phyloP scores from a whole-genome alignment of 306 rosid genomes.

The Abrus precatorius region DNA sequence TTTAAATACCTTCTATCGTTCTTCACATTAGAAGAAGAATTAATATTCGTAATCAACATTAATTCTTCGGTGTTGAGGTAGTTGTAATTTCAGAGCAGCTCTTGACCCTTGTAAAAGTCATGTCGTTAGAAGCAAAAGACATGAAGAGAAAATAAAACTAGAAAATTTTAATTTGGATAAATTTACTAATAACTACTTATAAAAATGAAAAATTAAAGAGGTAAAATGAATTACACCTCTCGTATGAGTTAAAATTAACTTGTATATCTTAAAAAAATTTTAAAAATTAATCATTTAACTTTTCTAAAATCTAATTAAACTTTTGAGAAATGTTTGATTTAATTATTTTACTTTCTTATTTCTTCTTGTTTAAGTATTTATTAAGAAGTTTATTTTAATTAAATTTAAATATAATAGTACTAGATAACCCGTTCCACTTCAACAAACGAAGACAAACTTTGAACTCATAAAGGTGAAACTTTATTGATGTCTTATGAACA shows the following conservation, averaged over 20 bases:
- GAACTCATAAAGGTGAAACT: slow-evolving; percentile 18
- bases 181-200: too few relatives aligned
- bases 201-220: too few relatives aligned
- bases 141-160: background rate
- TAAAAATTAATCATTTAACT: too few relatives aligned
- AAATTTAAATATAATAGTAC: too few relatives aligned
- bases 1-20: background rate
- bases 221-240: too few relatives aligned
- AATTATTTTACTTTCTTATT: too few relatives aligned
- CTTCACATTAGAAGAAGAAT: slow-evolving; percentile 4
- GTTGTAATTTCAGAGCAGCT: background rate
- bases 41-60: background rate
- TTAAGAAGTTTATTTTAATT: too few relatives aligned
- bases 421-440: background rate
- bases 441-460: slow-evolving; percentile 1
- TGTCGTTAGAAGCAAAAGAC: background rate
- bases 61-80: background rate
- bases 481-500: slow-evolving; percentile 30
- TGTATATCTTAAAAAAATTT: too few relatives aligned
- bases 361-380: too few relatives aligned
- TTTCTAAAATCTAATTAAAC: too few relatives aligned
- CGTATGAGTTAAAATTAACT: too few relatives aligned
- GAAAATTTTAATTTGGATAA: background rate
- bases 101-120: background rate
- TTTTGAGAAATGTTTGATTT: too few relatives aligned